Evolutionary conservation across 257 asterid species (phyloP), one percentile per base, ranked within the genome.

Genomic region (Nyctanthes arbortristis): DNA sequence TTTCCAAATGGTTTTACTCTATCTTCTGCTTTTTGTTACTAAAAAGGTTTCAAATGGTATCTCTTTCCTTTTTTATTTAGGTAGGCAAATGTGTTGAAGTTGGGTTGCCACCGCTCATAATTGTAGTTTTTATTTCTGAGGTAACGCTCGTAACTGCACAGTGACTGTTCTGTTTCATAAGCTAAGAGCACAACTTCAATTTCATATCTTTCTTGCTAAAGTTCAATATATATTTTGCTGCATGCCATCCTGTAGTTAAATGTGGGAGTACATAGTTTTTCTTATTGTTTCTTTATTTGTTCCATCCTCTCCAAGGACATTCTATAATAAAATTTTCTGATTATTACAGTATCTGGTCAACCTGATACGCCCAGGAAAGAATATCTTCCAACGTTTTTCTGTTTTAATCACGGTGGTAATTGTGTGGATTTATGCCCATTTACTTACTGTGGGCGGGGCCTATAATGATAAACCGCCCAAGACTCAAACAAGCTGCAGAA

Each of bases 71-170:
- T 73, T n/a, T 64, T 73, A 63, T 70, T 65, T 66, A 92, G 98
- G 95, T 90, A 65, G 97, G 95, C 16, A 85, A 84, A 80, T 92
- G 98, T 66, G 78, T 92, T 39, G 98, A 92, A 78, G 81, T 92
- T 59, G 97, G 98, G 68, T 65, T 92, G 89, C 98, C 98, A 4
- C 82, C 84, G 88, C 95, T 92, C 57, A 60, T 92, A 67, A 82
- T 92, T 71, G 65, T 92, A 83, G 82, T 92, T 66, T 10, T 90
- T 63, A 75, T 84, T 64, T 77, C 93, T 71, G 97, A 90, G 90
- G 98, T 92, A 82, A 62, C 40, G 66, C 57, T 61, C 63, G 54
- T 13, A 49, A 12, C 30, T 60, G 43, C 67, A 43, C 25, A 12
- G 45, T 6, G 36, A 60, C 16, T 34, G 2, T 33, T 7, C 20